phyloP scores from a whole-genome alignment of 2,329 filamentous ascomycete species.

The Fusarium transvaalense region DNA sequence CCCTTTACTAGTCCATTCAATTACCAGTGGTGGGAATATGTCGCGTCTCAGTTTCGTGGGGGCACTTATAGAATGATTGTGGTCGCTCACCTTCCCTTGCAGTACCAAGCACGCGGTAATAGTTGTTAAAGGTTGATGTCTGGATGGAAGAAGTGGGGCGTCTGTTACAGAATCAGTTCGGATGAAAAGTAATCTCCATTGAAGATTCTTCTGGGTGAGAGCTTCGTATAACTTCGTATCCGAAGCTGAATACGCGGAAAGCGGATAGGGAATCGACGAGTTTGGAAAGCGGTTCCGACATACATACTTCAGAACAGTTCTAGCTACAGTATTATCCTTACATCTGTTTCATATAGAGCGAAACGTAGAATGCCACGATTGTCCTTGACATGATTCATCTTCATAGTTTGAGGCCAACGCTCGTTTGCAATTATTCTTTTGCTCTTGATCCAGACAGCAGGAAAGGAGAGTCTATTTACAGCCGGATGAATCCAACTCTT shows the following conservation, averaged over 20 bases:
- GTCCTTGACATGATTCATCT: too few relatives aligned
- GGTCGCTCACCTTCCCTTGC: neutral
- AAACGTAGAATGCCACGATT: neutral
- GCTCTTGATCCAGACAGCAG: too few relatives aligned
- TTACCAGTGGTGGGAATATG: constrained; percentile 37
- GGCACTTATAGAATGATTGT: neutral
- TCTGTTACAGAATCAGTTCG: constrained; percentile 3
- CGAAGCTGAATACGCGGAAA: neutral
- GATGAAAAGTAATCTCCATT: neutral
- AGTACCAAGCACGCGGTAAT: neutral
- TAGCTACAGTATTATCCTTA: neutral
- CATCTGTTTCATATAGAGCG: neutral
- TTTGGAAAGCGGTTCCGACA: neutral
- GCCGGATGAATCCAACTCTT: too few relatives aligned
- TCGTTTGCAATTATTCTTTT: too few relatives aligned
- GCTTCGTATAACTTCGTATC: rapidly evolving
- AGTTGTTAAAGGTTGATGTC: neutral
- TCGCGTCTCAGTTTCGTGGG: constrained; percentile 42
- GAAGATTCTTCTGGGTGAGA: neutral
- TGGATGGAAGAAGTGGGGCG: neutral
- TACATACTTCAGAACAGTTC: neutral
- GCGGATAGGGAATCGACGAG: neutral
- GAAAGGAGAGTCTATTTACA: too few relatives aligned
- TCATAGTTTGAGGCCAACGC: rapidly evolving
- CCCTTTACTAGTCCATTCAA: too few relatives aligned